Conservation (phyloP, 164 flowering plant species). For the grape (Vitis vinifera) region ASM3070453v1 NC_081812.1:9028501-9029000, state of each 20-base stretch:
- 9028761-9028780: slow-evolving; percentile 63
- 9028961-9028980: slow-evolving; percentile 58
- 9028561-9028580: slow-evolving; percentile 73
- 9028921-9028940: background rate
- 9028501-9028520: slow-evolving; percentile 82
- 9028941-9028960: slow-evolving; percentile 84
- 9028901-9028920: background rate
- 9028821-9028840: slow-evolving; percentile 74
- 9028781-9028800: slow-evolving; percentile 90
- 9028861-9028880: slow-evolving; percentile 63
- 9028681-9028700: background rate
- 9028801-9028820: slow-evolving; percentile 79
- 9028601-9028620: too few relatives aligned
- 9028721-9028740: slow-evolving; percentile 77
- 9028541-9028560: slow-evolving; percentile 98
- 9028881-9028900: background rate
- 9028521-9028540: slow-evolving; percentile 75
- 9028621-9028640: too few relatives aligned
- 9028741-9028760: slow-evolving; percentile 68
- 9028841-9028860: slow-evolving; percentile 88
- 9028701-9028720: slow-evolving; percentile 75
- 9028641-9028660: background rate
- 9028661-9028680: slow-evolving; percentile 1
- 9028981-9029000: slow-evolving; percentile 88
- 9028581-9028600: slow-evolving; percentile 53